Base-by-base conservation (phyloP, 805 yeast species). In the Yarrowia osloensis region DNA sequence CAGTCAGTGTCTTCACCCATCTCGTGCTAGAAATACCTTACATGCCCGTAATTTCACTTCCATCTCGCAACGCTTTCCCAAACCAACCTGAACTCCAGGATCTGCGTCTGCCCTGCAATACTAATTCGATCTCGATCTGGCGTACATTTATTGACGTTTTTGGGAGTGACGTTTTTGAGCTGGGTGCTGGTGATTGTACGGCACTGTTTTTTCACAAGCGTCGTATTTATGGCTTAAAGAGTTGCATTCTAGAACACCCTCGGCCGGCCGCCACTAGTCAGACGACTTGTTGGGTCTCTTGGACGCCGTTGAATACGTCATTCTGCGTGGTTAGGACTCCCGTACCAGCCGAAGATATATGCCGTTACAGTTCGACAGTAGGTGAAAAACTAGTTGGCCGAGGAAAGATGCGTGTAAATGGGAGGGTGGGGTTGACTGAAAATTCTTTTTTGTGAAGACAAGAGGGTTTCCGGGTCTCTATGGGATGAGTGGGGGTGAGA, bases 321-420 rank as follows among this genome's bases (percentile, higher is more conserved):
- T 19, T 1, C 31, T 17, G 50, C 50, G 4, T 26, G 6, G 9
- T 15, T 9, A 4, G 8, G 26, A n/a, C 13, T 8, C 31, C 24
- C 29, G 9, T 15, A n/a, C 5, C 44, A 5, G 22, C 44, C 54
- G 54, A 28, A 47, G 54, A 47, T n/a, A 47, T 47, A 47, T 47
- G 54, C 54, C 54, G 54, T 47, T 47, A 47, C 54, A 47, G 54
- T 47, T 47, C 19, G 11, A 28, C 17, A 7, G 39, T 35, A 15
- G n/a, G 39, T 17, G n/a, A 17, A 35, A 35, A 17, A 15, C 39
- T 15, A 33, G 39, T 8, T 35, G 19, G 39, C 39, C 4, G 39
- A 17, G 39, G 8, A 17, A 2, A 15, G 19, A 15, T 31, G 35
- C 3, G 2, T n/a, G n/a, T n/a, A 12, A 9, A n/a, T 2, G 42